Conservation (phyloP, 2,329 filamentous ascomycete genomes). For the Fusarium sp. region DNA sequence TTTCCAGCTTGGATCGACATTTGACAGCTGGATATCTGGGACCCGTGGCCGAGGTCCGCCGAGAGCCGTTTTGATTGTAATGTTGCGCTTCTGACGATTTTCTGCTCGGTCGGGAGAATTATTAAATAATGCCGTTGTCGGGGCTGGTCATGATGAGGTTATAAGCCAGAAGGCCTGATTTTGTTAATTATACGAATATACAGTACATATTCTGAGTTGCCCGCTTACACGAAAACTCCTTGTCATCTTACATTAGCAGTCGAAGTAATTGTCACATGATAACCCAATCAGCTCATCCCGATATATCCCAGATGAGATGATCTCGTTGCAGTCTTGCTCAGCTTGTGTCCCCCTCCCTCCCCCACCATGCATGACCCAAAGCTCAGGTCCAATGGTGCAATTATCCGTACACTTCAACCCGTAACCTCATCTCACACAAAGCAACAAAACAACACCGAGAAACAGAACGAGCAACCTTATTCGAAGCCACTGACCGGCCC, state of each 20-base stretch:
- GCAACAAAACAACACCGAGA: constrained; percentile 13
- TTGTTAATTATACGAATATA: neutral
- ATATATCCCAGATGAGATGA: constrained; percentile 1
- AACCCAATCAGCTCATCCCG: neutral
- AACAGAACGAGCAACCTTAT: neutral
- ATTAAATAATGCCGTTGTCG: constrained; percentile 11
- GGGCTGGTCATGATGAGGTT: constrained; percentile 6
- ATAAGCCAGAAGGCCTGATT: too few species aligned
- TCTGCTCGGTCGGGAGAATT: constrained; percentile 6
- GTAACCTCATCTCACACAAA: constrained; percentile 4
- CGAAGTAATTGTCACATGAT: neutral
- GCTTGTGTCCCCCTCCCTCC: constrained; percentile 11
- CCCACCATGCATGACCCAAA: constrained; percentile 23
- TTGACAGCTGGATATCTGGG: neutral
- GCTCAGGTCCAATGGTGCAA: constrained; percentile 22
- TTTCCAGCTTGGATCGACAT: too few species aligned
- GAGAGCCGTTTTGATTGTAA: constrained; percentile 14
- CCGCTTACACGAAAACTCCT: neutral
- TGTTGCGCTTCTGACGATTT: neutral
- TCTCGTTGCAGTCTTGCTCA: neutral
- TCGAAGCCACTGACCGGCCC: constrained; percentile 19
- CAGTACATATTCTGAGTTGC: neutral
- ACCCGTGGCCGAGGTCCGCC: constrained; percentile 33
- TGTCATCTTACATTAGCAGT: neutral
- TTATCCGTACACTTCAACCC: neutral